phyloP scores from a whole-genome alignment of 2,329 filamentous ascomycete genomes.

The Claviceps monticola region DNA sequence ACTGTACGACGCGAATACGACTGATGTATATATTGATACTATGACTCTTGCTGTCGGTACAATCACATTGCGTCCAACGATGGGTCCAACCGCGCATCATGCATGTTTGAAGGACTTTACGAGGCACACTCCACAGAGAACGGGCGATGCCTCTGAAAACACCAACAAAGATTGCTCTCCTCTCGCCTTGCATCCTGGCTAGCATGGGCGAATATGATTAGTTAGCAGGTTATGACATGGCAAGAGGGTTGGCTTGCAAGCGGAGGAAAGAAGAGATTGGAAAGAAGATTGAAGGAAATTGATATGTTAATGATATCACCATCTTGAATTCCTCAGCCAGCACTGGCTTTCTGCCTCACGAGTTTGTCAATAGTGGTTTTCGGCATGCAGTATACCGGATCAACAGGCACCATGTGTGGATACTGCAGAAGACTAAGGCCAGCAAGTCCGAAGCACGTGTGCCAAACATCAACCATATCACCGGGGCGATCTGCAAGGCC shows the following conservation, averaged over 20 bases:
- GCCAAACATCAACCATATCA: constrained; percentile 95
- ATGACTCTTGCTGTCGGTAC: background rate
- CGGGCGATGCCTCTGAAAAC: constrained; percentile 15
- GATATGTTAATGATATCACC: background rate
- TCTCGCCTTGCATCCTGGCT: constrained; percentile 59
- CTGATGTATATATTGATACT: background rate
- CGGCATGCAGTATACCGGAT: constrained; percentile 80
- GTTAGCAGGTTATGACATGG: constrained; percentile 56
- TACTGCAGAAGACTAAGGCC: constrained; percentile 75
- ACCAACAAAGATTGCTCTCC: constrained; percentile 30
- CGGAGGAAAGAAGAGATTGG: background rate
- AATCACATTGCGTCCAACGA: background rate
- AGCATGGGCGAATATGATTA: constrained; percentile 32
- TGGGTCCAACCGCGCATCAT: background rate
- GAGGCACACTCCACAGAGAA: constrained; percentile 12
- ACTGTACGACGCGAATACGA: background rate
- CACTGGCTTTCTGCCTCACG: constrained; percentile 20
- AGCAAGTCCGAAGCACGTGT: constrained; percentile 79
- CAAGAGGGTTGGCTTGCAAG: constrained; percentile 33
- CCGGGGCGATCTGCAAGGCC: constrained; percentile 84
- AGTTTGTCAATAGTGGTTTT: constrained; percentile 48
- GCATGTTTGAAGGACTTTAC: constrained; percentile 15
- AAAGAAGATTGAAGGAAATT: background rate
- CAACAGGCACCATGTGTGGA: constrained; percentile 63
- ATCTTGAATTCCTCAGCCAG: background rate